Percentiles rank a stretch among this genome's conserved stretches.
These are phyloP conservation scores for Quercus rubra DNA, from an alignment of 306 rosid species.

Conservation along the genomic window DNA sequence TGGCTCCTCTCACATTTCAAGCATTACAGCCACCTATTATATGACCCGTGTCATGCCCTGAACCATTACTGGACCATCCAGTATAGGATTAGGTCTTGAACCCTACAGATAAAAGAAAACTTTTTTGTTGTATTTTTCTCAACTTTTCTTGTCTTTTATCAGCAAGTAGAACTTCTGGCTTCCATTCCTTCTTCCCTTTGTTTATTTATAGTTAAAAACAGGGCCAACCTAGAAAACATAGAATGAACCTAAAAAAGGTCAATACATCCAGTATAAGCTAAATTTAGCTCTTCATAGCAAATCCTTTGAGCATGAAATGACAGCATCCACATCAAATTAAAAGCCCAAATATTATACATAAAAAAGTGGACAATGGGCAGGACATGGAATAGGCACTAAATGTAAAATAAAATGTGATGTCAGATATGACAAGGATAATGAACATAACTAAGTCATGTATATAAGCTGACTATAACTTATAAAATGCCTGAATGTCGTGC, in stretches of 20 bases:
- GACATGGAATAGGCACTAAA: neutral
- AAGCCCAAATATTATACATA: neutral
- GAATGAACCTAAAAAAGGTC: neutral
- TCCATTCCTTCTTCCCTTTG: slow-evolving; percentile 2
- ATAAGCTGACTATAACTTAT: neutral
- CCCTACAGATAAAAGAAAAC: slow-evolving; percentile 5
- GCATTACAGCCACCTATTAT: slow-evolving; percentile 19
- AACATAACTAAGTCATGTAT: too few species aligned
- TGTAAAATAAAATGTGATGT: neutral
- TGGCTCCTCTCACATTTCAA: slow-evolving; percentile 22
- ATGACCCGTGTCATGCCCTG: slow-evolving; percentile 22
- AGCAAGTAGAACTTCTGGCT: slow-evolving; percentile 12
- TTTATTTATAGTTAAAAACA: neutral
- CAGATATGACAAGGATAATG: neutral
- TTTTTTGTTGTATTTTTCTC: slow-evolving; percentile 14
- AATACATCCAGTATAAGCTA: neutral
- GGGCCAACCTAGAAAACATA: neutral
- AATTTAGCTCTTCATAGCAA: neutral
- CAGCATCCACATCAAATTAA: neutral
- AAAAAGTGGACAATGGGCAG: neutral
- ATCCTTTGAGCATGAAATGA: neutral
- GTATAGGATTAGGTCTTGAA: slow-evolving; percentile 19
- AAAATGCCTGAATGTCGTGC: slow-evolving; percentile 19
- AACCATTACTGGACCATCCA: slow-evolving; percentile 28
- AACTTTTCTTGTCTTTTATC: slow-evolving; percentile 16